Percentiles rank a stretch among this genome's conserved stretches.
These are phyloP conservation scores for Vitis labrusca DNA, from an alignment of 164 flowering plant genomes.

Conservation along the genomic window DNA sequence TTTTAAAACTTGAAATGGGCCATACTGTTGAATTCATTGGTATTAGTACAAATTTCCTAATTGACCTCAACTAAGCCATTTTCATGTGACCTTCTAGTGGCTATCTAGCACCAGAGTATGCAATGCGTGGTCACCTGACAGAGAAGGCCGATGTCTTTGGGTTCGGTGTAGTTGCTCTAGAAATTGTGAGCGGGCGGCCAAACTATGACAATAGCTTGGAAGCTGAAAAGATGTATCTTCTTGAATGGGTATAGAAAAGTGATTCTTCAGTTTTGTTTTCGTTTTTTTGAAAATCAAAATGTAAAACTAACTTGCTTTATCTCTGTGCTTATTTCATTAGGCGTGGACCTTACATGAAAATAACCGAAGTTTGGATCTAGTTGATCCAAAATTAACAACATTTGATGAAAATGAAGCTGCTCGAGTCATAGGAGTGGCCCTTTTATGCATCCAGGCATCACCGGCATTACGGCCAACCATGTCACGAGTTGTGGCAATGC, in stretches of 20 bases:
- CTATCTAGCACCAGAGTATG: constrained; percentile 30
- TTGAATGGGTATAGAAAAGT: constrained; percentile 25
- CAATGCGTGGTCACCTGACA: constrained; percentile 30
- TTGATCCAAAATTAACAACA: constrained; percentile 34
- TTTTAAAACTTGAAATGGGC: no score
- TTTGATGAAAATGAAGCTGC: constrained; percentile 34
- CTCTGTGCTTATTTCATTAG: constrained; percentile 12
- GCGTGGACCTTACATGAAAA: constrained; percentile 52
- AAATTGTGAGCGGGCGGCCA: constrained; percentile 24
- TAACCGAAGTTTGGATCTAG: constrained; percentile 32
- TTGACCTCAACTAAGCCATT: no score
- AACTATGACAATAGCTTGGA: constrained; percentile 17
- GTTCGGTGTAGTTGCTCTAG: constrained; percentile 27
- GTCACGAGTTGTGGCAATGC: constrained; percentile 38
- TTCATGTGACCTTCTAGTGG: constrained; percentile 15
- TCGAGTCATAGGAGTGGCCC: constrained; percentile 39
- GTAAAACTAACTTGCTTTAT: no score
- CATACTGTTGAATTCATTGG: no score
- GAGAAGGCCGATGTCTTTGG: constrained; percentile 27
- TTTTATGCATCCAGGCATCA: constrained; percentile 54
- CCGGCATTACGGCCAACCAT: constrained; percentile 38
- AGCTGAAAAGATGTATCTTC: constrained; percentile 16
- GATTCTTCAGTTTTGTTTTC: background rate
- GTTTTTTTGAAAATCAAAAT: no score
- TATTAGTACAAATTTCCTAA: no score